These are phyloP conservation scores for Metschnikowia similis DNA, from an alignment of 805 yeast species.

Conservation along the genomic window DNA sequence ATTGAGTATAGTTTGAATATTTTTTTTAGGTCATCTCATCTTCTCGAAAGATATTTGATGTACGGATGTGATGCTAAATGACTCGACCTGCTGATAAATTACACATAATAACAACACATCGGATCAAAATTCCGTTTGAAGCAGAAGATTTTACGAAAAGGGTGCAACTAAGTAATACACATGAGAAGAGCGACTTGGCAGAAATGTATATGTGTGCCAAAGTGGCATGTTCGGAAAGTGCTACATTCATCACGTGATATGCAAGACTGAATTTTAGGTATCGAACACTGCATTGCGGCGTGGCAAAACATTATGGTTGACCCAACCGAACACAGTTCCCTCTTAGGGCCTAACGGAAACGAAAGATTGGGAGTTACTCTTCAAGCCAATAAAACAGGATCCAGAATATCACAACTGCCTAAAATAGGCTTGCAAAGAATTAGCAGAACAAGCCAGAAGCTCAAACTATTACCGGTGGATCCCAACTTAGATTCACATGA, in stretches of 20 bases:
- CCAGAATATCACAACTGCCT: slow-evolving; percentile 32
- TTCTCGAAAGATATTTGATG: slow-evolving; percentile 6
- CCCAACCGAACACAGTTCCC: slow-evolving; percentile 1
- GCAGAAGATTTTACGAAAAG: no score
- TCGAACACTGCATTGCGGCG: background rate
- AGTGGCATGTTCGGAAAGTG: no score
- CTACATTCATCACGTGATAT: background rate
- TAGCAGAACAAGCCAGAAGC: slow-evolving; percentile 68
- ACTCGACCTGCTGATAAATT: background rate
- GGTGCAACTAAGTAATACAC: no score
- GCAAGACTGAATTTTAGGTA: background rate
- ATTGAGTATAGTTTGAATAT: background rate
- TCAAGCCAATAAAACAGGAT: slow-evolving; percentile 23
- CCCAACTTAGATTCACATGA: slow-evolving; percentile 22
- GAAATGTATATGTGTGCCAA: no score
- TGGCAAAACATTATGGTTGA: background rate
- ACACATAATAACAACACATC: no score
- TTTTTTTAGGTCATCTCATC: slow-evolving; percentile 15
- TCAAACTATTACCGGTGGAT: slow-evolving; percentile 66
- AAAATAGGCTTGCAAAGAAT: slow-evolving; percentile 71
- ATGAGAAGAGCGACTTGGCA: no score
- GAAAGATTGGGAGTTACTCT: slow-evolving; percentile 8
- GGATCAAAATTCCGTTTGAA: no score
- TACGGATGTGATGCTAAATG: slow-evolving; percentile 8
- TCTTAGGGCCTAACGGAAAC: slow-evolving; percentile 3